Evolutionary conservation across 305 asterid genomes (phyloP).

Genomic region (Plantago rigida): DNA sequence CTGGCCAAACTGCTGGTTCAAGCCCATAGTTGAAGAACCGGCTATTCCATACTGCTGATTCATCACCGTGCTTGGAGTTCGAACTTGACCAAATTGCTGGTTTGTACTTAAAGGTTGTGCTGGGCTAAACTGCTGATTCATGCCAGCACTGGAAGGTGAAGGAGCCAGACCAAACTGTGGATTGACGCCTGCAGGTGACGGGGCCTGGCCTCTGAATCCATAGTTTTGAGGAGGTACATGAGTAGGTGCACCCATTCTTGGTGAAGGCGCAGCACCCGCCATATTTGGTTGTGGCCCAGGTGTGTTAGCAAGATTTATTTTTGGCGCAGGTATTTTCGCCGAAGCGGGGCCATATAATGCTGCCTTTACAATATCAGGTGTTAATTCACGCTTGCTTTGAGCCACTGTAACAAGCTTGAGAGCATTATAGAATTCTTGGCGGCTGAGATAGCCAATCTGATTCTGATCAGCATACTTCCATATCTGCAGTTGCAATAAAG

Average conservation of each 20-base stretch:
- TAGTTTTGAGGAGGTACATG: conserved; percentile 39
- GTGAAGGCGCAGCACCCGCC: conserved; percentile 36
- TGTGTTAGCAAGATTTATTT: conserved; percentile 44
- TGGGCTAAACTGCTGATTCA: conserved; percentile 35
- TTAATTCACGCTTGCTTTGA: conserved; percentile 82
- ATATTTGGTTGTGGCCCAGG: conserved; percentile 47
- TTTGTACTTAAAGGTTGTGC: conserved; percentile 38
- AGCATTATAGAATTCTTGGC: conserved; percentile 77
- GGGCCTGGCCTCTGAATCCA: conserved; percentile 51
- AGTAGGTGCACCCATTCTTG: conserved; percentile 32
- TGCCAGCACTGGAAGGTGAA: conserved; percentile 25
- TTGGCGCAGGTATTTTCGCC: conserved; percentile 80
- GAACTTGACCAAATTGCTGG: conserved; percentile 41
- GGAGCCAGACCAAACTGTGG: conserved; percentile 33
- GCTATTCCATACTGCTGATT: conserved; percentile 45
- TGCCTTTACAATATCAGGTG: conserved; percentile 81
- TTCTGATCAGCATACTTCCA: conserved; percentile 76
- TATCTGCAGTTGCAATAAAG: conserved; percentile 49
- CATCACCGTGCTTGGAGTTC: conserved; percentile 41
- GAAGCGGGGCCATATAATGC: conserved; percentile 85
- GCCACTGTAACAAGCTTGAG: conserved; percentile 95
- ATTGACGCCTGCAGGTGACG: conserved; percentile 34
- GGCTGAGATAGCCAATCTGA: conserved; percentile 57
- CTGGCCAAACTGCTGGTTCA: conserved; percentile 40
- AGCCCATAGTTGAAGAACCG: conserved; percentile 30